These are phyloP conservation scores for Phytophthora brassicae DNA, from an alignment of 352 stramenopile genomes.

Conservation along the genomic window DNA sequence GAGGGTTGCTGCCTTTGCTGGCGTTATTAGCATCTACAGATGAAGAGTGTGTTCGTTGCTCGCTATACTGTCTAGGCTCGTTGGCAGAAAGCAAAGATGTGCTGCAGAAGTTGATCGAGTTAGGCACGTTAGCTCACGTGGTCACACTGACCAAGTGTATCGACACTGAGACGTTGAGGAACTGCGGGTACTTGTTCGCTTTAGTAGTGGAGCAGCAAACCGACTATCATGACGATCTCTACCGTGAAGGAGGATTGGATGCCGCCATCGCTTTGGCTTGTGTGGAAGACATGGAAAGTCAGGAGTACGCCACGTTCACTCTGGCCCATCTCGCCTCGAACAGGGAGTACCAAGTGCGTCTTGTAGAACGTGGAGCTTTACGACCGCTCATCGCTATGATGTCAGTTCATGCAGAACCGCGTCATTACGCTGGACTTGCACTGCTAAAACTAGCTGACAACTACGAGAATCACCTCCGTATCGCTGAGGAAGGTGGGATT, in stretches of 20 bases:
- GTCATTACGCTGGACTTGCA: slow-evolving; percentile 95
- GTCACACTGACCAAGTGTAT: slow-evolving; percentile 72
- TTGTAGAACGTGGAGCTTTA: slow-evolving; percentile 92
- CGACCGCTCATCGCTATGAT: slow-evolving; percentile 96
- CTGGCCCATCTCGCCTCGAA: slow-evolving; percentile 95
- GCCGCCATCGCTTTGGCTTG: slow-evolving; percentile 89
- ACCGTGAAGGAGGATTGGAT: slow-evolving; percentile 84
- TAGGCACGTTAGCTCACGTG: slow-evolving; percentile 83
- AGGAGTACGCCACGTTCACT: slow-evolving; percentile 96
- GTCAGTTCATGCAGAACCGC: slow-evolving; percentile 90
- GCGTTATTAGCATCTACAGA: slow-evolving; percentile 86
- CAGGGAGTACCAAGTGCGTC: slow-evolving; percentile 90
- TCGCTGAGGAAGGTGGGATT: slow-evolving; percentile 95
- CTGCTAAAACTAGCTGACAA: slow-evolving; percentile 98
- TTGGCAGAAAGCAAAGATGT: slow-evolving; percentile 92
- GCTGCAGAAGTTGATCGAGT: slow-evolving; percentile 89
- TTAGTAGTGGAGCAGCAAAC: slow-evolving; percentile 88
- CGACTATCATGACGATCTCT: slow-evolving; percentile 93
- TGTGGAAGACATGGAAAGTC: slow-evolving; percentile 94
- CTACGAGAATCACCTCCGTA: slow-evolving; percentile 96
- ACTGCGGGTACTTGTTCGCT: slow-evolving; percentile 93
- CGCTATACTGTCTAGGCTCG: slow-evolving; percentile 93
- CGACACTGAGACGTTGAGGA: slow-evolving; percentile 93
- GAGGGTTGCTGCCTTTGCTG: slow-evolving; percentile 88
- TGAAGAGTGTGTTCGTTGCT: slow-evolving; percentile 88